phyloP scores from a whole-genome alignment of 345 rosid species.

The Salix exigua region DNA sequence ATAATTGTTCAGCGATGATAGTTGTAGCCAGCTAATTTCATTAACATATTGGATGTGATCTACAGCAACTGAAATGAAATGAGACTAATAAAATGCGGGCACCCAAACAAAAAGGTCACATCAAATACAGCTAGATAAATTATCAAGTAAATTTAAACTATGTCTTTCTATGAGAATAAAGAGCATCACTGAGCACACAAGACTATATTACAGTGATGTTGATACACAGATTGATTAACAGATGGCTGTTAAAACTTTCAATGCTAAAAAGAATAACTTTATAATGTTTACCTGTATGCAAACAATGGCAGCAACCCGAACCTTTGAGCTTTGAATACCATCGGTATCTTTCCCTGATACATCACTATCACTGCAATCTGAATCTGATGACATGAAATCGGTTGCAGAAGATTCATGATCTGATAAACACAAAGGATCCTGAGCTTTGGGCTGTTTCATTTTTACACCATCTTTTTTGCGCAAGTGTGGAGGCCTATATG shows the following conservation, averaged over 20 bases:
- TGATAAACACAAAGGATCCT: conserved; percentile 36
- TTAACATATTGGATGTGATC: background rate
- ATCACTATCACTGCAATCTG: conserved; percentile 86
- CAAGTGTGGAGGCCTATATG: conserved; percentile 90
- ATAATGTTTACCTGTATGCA: conserved; percentile 66
- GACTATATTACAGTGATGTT: background rate
- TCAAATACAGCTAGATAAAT: background rate
- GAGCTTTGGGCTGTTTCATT: conserved; percentile 35
- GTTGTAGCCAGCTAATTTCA: background rate
- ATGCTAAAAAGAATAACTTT: background rate
- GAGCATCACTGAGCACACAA: background rate
- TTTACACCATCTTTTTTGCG: conserved; percentile 55
- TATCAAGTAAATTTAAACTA: background rate
- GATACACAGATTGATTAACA: background rate
- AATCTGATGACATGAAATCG: conserved; percentile 70
- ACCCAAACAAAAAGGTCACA: background rate
- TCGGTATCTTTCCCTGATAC: conserved; percentile 46
- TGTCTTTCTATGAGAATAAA: background rate
- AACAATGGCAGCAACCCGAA: conserved; percentile 71
- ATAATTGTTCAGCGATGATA: background rate
- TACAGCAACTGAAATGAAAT: background rate
- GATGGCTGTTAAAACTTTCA: background rate
- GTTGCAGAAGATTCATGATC: conserved; percentile 44
- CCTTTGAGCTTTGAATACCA: conserved; percentile 52
- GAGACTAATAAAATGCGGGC: background rate